phyloP scores from a whole-genome alignment of 371 early-diverging fungal species.

The Mycotypha africana region DNA sequence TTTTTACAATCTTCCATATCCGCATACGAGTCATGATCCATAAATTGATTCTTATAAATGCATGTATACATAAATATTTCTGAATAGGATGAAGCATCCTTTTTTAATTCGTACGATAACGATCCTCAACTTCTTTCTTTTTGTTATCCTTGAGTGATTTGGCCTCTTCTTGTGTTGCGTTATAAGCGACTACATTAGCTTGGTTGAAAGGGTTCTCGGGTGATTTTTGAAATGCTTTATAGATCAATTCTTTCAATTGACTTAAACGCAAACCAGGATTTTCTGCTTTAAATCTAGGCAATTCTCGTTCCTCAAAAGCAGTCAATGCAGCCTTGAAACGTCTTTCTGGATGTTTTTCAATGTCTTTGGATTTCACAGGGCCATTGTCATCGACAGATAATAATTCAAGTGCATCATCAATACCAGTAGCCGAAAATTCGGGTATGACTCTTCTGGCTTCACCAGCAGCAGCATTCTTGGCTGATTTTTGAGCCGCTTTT shows the following conservation, averaged over 20 bases:
- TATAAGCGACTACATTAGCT: constrained; percentile 59
- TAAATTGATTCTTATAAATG: too few species aligned
- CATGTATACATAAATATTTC: too few species aligned
- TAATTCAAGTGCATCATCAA: constrained; percentile 79
- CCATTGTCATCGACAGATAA: constrained; percentile 31
- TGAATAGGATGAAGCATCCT: too few species aligned
- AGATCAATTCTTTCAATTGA: constrained; percentile 72
- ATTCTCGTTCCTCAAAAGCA: constrained; percentile 62
- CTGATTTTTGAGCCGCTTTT: constrained; percentile 52
- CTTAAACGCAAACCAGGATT: constrained; percentile 70
- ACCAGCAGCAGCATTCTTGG: constrained; percentile 39
- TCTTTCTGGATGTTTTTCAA: constrained; percentile 84
- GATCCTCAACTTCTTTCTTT: constrained; percentile 29
- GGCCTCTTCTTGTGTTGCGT: constrained; percentile 62
- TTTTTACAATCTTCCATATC: too few species aligned
- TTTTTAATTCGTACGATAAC: constrained; percentile 24
- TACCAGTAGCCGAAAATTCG: constrained; percentile 65
- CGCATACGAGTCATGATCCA: too few species aligned
- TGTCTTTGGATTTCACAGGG: constrained; percentile 38
- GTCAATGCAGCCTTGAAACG: constrained; percentile 77
- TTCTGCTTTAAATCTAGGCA: constrained; percentile 59
- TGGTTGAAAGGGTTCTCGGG: constrained; percentile 88
- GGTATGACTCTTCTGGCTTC: constrained; percentile 50
- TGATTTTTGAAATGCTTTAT: constrained; percentile 77
- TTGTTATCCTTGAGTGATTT: constrained; percentile 26